These are phyloP conservation scores for Paramyrothecium roridum DNA, from an alignment of 2,329 filamentous ascomycete genomes.

Conservation along the genomic window DNA sequence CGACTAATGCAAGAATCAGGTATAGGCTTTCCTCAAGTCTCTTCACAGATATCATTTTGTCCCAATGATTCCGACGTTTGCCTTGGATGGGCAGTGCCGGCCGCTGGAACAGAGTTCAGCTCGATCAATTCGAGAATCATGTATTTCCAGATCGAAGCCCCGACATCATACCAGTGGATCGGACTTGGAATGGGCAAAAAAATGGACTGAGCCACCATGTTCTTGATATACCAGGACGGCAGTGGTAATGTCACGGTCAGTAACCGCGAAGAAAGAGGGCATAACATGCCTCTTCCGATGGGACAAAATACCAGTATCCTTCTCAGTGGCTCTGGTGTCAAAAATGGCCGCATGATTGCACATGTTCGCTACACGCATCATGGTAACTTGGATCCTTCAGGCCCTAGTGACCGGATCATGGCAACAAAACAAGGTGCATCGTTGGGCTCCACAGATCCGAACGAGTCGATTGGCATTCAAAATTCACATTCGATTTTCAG, in stretches of 20 bases:
- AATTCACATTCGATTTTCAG: too few relatives aligned
- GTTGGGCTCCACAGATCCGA: too few relatives aligned
- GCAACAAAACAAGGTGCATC: too few relatives aligned
- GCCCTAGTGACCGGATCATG: background rate
- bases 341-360: background rate
- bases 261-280: background rate
- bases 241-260: background rate
- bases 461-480: too few relatives aligned
- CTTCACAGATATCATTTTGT: background rate
- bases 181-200: background rate
- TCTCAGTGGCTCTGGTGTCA: background rate
- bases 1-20: background rate
- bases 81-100: background rate
- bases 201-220: background rate
- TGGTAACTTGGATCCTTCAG: background rate
- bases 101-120: background rate
- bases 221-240: background rate
- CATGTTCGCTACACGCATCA: background rate
- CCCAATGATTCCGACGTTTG: slow-evolving; percentile 1
- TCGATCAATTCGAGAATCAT: background rate
- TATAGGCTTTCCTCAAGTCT: background rate
- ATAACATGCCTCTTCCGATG: background rate
- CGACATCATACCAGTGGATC: background rate
- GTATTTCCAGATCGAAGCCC: background rate
- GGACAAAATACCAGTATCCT: background rate